Base-by-base conservation (phyloP, 345 rosid genomes). In the Ailanthus altissimus region DNA sequence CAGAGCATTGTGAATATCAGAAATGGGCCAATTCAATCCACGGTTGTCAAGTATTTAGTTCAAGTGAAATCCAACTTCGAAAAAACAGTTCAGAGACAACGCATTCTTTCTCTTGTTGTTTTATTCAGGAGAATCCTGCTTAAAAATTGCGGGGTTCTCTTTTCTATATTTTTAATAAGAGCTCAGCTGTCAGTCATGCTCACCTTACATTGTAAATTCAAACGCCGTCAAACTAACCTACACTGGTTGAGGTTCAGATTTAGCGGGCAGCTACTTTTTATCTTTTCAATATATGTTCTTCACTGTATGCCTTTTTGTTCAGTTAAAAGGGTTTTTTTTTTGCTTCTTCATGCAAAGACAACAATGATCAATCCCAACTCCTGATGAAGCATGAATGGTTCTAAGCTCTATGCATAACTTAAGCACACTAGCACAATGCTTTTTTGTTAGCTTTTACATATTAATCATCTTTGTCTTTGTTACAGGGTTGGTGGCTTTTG, bases 401-500 rank as follows among this genome's bases (percentile, higher is more conserved):
- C 54, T 67, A 10, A 26, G 4, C 72, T 4, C 4, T 5, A 49
- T 36, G 70, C 20, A 21, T 66, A 12, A 62, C 23, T 65, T 66
- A 66, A 66, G 70, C 49, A 66, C 16, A 11, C 2, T 66, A 66
- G 16, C 53, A 68, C 42, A 3, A 5, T n/a, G n/a, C n/a, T n/a
- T n/a, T n/a, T n/a, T n/a, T n/a, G n/a, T n/a, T 28, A 36, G 16
- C 61, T 83, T 51, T 11, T 59, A 49, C 42, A 12, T 25, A 26
- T 66, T 64, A 54, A 16, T 70, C 23, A 21, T 72, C 4, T 38
- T 78, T 82, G 68, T 77, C 49, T 61, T 14, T 83, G 78, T 66
- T 83, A 42, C 75, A 91, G 98, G 97, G 93, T 45, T 96, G 99
- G 97, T 92, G 99, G 99, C 94, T 96, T 80, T 78, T 92, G 89